phyloP scores from a whole-genome alignment of 805 yeast species.

The Ogataea parapolymorpha region DNA sequence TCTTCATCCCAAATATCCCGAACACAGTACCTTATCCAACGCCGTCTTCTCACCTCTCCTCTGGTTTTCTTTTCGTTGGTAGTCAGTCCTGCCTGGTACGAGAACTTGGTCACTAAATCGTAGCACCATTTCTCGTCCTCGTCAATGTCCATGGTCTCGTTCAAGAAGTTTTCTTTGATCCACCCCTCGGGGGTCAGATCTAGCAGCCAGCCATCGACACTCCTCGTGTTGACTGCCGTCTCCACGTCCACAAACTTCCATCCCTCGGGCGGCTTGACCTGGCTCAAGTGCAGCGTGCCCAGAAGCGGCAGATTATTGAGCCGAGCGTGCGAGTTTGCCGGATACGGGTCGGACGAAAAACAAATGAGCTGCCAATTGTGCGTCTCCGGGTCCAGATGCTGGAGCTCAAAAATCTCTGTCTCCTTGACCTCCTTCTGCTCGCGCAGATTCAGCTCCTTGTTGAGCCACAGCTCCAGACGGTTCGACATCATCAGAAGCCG shows the following conservation, averaged over 20 bases:
- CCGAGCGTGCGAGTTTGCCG: constrained; percentile 44
- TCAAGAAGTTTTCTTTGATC: constrained; percentile 51
- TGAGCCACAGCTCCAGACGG: constrained; percentile 42
- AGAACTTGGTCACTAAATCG: constrained; percentile 40
- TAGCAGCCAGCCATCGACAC: constrained; percentile 52
- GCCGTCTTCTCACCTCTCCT: constrained; percentile 55
- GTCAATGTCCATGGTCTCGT: constrained; percentile 58
- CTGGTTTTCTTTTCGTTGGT: constrained; percentile 26
- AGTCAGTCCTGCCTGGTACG: constrained; percentile 25
- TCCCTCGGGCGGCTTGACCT: constrained; percentile 53
- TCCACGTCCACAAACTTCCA: constrained; percentile 46
- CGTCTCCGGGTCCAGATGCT: constrained; percentile 43
- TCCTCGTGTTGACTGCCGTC: constrained; percentile 14
- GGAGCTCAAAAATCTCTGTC: constrained; percentile 69
- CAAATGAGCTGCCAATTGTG: constrained; percentile 66
- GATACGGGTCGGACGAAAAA: constrained; percentile 51
- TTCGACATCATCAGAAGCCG: constrained; percentile 46
- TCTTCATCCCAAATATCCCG: constrained; percentile 24
- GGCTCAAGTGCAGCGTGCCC: constrained; percentile 32
- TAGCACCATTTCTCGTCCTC: constrained; percentile 84
- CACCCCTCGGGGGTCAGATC: constrained; percentile 64
- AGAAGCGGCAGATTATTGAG: constrained; percentile 27
- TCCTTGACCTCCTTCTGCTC: constrained; percentile 42
- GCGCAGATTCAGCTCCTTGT: constrained; percentile 36
- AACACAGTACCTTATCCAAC: constrained; percentile 56